Evolutionary conservation across 257 asterid species (phyloP), one percentile per base, ranked within the genome.

Genomic region (Perilla frutescens): DNA sequence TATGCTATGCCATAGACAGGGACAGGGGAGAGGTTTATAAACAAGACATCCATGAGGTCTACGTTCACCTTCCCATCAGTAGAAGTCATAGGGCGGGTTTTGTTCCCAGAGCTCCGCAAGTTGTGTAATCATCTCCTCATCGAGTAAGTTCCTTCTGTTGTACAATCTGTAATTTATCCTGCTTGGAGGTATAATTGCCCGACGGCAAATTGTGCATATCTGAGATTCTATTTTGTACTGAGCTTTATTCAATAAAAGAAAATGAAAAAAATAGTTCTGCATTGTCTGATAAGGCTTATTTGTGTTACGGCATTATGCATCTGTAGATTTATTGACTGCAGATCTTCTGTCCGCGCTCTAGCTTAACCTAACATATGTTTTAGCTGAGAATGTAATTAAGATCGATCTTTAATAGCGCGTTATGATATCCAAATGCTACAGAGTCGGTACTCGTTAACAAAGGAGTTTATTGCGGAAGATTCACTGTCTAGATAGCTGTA

Each of bases 31-130:
- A 95, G 81, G 97, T 90, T 31, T 84, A 82, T 63, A 91, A 90
- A 71, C 96, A 87, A 74, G 96, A 90, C 4, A 92, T 95, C 39
- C 99, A 95, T 29, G 96, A 95, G 75, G 98, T 95, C 62, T 95
- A 92, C 62, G 96, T 87, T 66, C 90, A 89, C 77, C 98, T 95
- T 47, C 99, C 99, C 2, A 87, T 92, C 76, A 92, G 96, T 77
- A 85, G 97, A 84, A 86, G 94, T 75, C 90, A 82, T 60, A 82
- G 97, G 82, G 45, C 96, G 32, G 84, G 91, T 79, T 88, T 83
- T 57, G 83, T 76, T 49, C 41, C 83, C 67, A 86, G 91, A 80
- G 72, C 85, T 76, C 85, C 97, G 60, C 70, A 37, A 5, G 66
- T 83, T 56, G 97, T 86, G 81, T 93, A 83, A 76, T 59, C 29